A percentile compares a stretch with the other conserved stretches of the same genome.
phyloP scores from a whole-genome alignment of 1,284 basidiomycete genomes.

The Paramarasmius palmivorus region DNA sequence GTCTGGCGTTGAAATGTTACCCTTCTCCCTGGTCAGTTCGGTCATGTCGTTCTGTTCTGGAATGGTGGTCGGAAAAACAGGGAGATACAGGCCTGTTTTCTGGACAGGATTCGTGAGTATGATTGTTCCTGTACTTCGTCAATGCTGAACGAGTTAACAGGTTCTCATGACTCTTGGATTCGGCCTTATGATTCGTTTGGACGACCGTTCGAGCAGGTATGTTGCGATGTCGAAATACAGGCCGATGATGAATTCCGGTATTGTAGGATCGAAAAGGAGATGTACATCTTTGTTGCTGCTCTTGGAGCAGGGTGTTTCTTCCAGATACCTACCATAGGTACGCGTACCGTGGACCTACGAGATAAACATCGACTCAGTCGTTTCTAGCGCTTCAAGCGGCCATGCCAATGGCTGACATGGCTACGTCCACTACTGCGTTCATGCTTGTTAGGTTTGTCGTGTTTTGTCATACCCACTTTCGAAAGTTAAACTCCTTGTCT shows the following conservation, averaged over 20 bases:
- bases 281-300: conserved; percentile 33
- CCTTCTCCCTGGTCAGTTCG: conserved; percentile 39
- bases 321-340: conserved; percentile 26
- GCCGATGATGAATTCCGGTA: not conserved
- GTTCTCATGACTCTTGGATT: conserved; percentile 22
- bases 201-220: conserved; percentile 27
- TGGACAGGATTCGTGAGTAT: conserved; percentile 26
- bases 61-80: conserved; percentile 32
- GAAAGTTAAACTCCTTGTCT: not conserved
- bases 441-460: conserved; percentile 31
- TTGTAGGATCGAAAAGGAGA: conserved; percentile 28
- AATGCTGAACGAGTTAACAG: conserved; percentile 25
- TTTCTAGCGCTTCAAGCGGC: conserved; percentile 38
- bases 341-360: not conserved
- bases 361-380: conserved; percentile 19
- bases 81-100: conserved; percentile 37
- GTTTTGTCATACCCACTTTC: not conserved
- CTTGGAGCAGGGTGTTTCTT: conserved; percentile 38
- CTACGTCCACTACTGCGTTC: conserved; percentile 36
- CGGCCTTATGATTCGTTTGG: conserved; percentile 36
- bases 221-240: not conserved
- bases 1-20: conserved; percentile 46
- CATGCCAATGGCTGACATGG: conserved; percentile 51
- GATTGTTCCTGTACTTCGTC: not conserved
- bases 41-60: conserved; percentile 35